Conservation (phyloP, 2,329 filamentous ascomycete genomes). For the Eurotiales sp. region DNA sequence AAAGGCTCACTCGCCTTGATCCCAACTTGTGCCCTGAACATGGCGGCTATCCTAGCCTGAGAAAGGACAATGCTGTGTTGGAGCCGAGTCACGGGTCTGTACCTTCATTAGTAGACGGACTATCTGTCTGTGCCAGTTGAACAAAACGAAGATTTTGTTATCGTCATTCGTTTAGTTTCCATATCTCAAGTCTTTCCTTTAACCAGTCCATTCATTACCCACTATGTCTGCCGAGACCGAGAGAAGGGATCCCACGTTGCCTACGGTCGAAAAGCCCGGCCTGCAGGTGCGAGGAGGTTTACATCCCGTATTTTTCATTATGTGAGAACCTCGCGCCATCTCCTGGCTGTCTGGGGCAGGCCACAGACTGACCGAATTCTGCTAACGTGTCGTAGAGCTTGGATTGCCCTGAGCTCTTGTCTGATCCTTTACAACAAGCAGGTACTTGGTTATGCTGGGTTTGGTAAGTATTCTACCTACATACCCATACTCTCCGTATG, state of each 20-base stretch:
- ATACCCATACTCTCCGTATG: not conserved
- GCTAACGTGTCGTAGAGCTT: slow-evolving; percentile 57
- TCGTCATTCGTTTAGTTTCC: no score
- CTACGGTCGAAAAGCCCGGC: slow-evolving; percentile 71
- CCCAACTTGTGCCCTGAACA: no score
- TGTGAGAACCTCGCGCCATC: slow-evolving; percentile 32
- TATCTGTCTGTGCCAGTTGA: no score
- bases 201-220: not conserved
- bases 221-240: slow-evolving; percentile 6
- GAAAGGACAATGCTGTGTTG: no score
- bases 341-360: no score
- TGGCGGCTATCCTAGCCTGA: no score
- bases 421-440: slow-evolving; percentile 99
- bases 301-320: slow-evolving; percentile 80
- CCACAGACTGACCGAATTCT: no score
- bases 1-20: no score
- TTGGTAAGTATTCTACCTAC: slow-evolving; percentile 70
- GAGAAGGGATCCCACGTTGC: slow-evolving; percentile 54
- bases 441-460: slow-evolving; percentile 80
- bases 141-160: no score
- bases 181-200: not conserved
- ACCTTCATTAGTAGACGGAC: no score
- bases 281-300: slow-evolving; percentile 64
- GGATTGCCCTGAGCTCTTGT: slow-evolving; percentile 88
- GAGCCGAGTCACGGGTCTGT: no score